Percentiles rank a stretch among this genome's conserved stretches.
Conservation (phyloP, 805 yeast genomes). For the Sungouiella blattae region DNA sequence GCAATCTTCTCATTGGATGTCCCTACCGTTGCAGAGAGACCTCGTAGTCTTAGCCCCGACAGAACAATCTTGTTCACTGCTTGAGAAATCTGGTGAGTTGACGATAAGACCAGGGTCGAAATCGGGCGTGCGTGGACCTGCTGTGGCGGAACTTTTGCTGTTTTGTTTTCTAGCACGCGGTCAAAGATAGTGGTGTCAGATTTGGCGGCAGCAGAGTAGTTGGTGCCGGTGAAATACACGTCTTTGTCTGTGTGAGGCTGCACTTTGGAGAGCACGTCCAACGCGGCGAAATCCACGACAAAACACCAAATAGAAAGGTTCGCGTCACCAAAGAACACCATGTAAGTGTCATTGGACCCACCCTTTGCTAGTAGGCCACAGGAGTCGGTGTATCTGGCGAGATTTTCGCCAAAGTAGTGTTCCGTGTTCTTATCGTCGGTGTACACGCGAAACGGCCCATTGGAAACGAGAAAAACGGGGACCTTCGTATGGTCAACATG, state of each 20-base stretch:
- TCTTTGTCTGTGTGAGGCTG: background rate
- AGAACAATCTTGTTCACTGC: conserved; percentile 32
- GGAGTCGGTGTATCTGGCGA: conserved; percentile 2
- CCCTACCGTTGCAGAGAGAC: conserved; percentile 21
- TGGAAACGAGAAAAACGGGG: conserved; percentile 13
- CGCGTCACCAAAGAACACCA: conserved; percentile 24
- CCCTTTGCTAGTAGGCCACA: conserved; percentile 10
- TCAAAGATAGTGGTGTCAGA: conserved; percentile 30
- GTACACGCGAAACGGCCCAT: conserved; percentile 15
- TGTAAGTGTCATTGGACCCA: conserved; percentile 10
- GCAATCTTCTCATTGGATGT: conserved; percentile 31
- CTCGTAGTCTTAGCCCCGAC: conserved; percentile 42
- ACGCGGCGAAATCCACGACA: background rate
- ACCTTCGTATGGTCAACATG: conserved; percentile 9
- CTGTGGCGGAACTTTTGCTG: conserved; percentile 14
- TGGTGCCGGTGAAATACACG: conserved; percentile 1
- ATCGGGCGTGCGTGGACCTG: conserved; percentile 7
- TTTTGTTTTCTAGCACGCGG: conserved; percentile 28
- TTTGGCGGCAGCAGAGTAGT: conserved; percentile 1
- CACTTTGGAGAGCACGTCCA: background rate
- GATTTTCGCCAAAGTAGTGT: conserved; percentile 7
- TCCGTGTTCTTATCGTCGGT: conserved; percentile 11
- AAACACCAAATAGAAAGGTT: background rate
- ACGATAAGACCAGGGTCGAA: conserved; percentile 17
- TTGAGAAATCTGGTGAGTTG: conserved; percentile 30